Evolutionary conservation across 2,329 filamentous ascomycete genomes (phyloP).

Genomic region (Alternaria sp.): DNA sequence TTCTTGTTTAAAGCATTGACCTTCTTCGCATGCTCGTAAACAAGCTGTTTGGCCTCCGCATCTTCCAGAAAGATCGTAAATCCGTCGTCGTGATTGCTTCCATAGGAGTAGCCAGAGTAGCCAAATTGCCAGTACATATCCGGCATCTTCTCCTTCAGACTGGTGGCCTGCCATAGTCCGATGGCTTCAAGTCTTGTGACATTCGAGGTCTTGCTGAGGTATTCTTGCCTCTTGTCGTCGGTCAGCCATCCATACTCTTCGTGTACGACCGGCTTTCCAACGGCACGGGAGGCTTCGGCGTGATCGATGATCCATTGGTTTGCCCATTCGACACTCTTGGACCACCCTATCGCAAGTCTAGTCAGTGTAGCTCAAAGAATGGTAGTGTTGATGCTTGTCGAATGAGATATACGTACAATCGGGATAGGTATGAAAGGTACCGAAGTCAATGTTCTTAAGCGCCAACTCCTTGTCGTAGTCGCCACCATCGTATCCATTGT

Average conservation of each 20-base stretch:
- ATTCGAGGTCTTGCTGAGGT: slow-evolving; percentile 53
- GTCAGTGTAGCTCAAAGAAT: background rate
- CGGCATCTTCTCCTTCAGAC: slow-evolving; percentile 55
- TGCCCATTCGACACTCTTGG: slow-evolving; percentile 58
- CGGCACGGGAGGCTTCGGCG: slow-evolving; percentile 51
- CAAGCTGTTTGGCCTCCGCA: slow-evolving; percentile 1
- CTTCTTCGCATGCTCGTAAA: background rate
- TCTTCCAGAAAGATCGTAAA: slow-evolving; percentile 63
- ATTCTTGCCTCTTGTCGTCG: slow-evolving; percentile 55
- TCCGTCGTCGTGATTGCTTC: slow-evolving; percentile 62
- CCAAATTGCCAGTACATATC: slow-evolving; percentile 66
- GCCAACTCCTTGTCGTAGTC: slow-evolving; percentile 61
- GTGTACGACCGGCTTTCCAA: slow-evolving; percentile 61
- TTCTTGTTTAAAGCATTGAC: background rate
- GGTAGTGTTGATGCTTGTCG: background rate
- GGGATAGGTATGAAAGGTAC: slow-evolving; percentile 63
- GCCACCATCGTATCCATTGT: slow-evolving; percentile 56
- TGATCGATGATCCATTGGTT: slow-evolving; percentile 64
- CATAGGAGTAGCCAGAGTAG: slow-evolving; percentile 59
- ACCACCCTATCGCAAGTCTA: background rate
- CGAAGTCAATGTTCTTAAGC: slow-evolving; percentile 60
- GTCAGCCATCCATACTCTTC: slow-evolving; percentile 64
- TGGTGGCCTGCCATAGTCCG: slow-evolving; percentile 59
- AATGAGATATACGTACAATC: slow-evolving; percentile 45
- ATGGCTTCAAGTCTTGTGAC: slow-evolving; percentile 55